These are phyloP conservation scores for Halteria grandinella DNA, from an alignment of 73 alveolate species.

Conservation along the genomic window DNA sequence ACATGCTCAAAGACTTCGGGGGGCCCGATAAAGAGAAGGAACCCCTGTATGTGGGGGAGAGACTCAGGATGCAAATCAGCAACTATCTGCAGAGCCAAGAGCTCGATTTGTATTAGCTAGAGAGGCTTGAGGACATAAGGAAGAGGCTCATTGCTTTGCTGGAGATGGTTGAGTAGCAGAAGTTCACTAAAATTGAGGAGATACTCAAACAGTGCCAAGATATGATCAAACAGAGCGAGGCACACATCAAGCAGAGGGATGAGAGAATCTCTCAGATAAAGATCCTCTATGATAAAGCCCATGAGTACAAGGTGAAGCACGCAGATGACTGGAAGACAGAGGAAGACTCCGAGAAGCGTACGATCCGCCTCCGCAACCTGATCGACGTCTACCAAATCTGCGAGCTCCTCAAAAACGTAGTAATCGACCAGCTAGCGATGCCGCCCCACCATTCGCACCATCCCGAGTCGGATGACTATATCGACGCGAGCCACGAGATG, in stretches of 20 bases:
- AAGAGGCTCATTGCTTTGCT: background rate
- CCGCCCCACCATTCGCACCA: too few relatives aligned
- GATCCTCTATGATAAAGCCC: conserved; percentile 26
- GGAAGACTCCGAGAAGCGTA: conserved; percentile 17
- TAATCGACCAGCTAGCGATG: background rate
- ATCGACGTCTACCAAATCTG: conserved; percentile 14
- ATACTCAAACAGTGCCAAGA: conserved; percentile 4
- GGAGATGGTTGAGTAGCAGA: conserved; percentile 14
- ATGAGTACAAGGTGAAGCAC: conserved; percentile 31
- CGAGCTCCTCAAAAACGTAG: conserved; percentile 22
- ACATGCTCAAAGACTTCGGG: background rate
- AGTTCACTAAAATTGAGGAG: conserved; percentile 22
- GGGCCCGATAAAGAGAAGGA: background rate
- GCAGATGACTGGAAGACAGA: conserved; percentile 48
- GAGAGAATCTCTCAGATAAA: conserved; percentile 11
- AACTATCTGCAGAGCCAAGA: conserved; percentile 11
- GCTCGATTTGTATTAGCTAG: too few relatives aligned
- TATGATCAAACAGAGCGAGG: conserved; percentile 7
- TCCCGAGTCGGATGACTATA: too few relatives aligned
- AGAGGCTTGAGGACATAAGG: too few relatives aligned
- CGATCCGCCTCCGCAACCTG: background rate
- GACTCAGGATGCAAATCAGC: conserved; percentile 7
- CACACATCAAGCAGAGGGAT: background rate
- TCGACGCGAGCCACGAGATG: too few relatives aligned
- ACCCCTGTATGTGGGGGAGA: conserved; percentile 41